Base-by-base conservation (phyloP, 2,329 filamentous ascomycete species). In the Metarhizium sp. region DNA sequence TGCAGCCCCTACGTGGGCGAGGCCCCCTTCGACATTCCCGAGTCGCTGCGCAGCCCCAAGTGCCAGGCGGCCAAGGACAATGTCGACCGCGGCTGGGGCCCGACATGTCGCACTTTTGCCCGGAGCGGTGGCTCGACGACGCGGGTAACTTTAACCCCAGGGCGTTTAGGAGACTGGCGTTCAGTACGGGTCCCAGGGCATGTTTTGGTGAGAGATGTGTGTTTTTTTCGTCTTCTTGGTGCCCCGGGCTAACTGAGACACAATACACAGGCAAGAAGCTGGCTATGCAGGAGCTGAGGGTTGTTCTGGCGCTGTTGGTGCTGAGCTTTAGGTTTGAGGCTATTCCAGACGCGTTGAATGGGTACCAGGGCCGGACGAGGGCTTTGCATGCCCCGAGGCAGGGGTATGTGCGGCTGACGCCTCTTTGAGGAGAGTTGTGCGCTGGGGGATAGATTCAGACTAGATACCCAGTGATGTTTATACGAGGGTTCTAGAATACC, bases 71-170 rank as follows among this genome's bases (percentile, higher is more conserved):
- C 53, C 25, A 29, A 32, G 16, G 47, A 51, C 10, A 45, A 45
- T 8, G 47, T 30, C 34, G 56, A 54, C 30, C 34, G 48, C 20
- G 50, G 54, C 29, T 51, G 51, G 49, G 47, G 32, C 42, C 54
- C 2, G 29, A n/a, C 43, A 57, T 59, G 50, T 38, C 52, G 38
- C 42, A 36, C 4, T 59, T 60, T 16, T 38, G 51, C 6, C 59
- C 59, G 3, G 57, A 52, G 6, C 32, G 59, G 38, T 60, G 58
- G 58, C 54, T 59, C 25, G 50, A 50, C 47, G 29, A 52, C 10
- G 46, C 25, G 4, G 54, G 50, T 3, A 13, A 20, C 14, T 53
- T 49, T 36, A 52, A 52, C 32, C 32, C 54, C 6, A 45, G 29
- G 20, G 50, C 50, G 6, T 40, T 52, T 18, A 20, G n/a, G 20